A percentile compares a stretch with the other conserved stretches of the same genome.
phyloP scores from a whole-genome alignment of 2,329 filamentous ascomycete species.

The Aspergillus caelatus region DNA sequence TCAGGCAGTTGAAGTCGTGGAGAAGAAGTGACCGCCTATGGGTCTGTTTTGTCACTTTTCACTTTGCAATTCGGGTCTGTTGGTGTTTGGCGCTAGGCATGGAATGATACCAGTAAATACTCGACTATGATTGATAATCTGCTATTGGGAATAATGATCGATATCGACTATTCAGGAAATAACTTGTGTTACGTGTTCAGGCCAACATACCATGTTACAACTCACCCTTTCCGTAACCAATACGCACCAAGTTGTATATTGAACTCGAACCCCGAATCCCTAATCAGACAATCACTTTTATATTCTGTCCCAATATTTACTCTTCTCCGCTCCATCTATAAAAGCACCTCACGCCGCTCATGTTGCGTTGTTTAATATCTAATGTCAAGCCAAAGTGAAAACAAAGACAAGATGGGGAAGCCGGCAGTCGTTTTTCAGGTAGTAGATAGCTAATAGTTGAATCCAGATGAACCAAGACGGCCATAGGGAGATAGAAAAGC shows the following conservation, averaged over 20 bases:
- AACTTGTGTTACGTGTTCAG: neutral
- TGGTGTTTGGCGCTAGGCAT: conserved; percentile 14
- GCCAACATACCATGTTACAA: neutral
- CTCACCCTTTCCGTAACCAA: neutral
- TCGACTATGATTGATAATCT: neutral
- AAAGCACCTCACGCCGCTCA: conserved; percentile 20
- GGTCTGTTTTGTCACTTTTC: conserved; percentile 10
- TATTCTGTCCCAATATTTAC: conserved; percentile 11
- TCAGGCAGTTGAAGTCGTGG: conserved; percentile 50
- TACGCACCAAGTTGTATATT: neutral
- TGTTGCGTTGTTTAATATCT: conserved; percentile 19
- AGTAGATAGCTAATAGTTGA: conserved; percentile 5
- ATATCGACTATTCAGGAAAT: neutral
- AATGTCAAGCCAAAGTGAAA: conserved; percentile 14
- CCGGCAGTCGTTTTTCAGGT: neutral
- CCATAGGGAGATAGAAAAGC: conserved; percentile 7
- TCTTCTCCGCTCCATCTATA: conserved; percentile 18
- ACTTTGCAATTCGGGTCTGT: conserved; percentile 16
- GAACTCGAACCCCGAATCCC: neutral
- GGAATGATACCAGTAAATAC: conserved; percentile 12
- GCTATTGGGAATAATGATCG: neutral
- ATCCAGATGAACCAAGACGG: neutral
- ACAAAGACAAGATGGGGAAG: neutral
- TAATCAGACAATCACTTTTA: conserved; percentile 11
- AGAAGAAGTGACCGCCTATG: conserved; percentile 40